These are phyloP conservation scores for Taxillus chinensis DNA, from an alignment of 164 flowering plant species.

Conservation along the genomic window DNA sequence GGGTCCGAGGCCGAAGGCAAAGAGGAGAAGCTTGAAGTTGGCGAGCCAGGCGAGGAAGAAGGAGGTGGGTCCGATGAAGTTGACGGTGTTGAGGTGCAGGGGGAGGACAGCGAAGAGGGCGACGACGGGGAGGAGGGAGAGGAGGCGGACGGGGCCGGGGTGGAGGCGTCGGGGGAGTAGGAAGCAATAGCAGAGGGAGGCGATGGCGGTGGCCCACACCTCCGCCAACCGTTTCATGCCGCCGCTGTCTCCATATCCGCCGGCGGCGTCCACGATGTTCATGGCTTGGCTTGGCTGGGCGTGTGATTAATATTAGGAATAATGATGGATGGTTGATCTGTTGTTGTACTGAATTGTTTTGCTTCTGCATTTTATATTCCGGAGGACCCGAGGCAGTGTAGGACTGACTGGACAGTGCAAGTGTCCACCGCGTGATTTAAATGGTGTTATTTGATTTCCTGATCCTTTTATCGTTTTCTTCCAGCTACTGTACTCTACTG, in stretches of 20 bases:
- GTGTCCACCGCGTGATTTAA: too few relatives aligned
- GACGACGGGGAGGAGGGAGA: constrained; percentile 8
- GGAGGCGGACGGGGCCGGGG: constrained; percentile 17
- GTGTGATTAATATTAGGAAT: too few relatives aligned
- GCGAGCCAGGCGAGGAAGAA: constrained; percentile 30
- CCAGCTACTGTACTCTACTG: too few relatives aligned
- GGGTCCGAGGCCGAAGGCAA: constrained; percentile 30
- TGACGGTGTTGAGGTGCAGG: not conserved
- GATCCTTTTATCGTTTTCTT: too few relatives aligned
- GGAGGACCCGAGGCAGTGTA: too few relatives aligned
- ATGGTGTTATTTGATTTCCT: too few relatives aligned
- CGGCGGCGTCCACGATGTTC: too few relatives aligned
- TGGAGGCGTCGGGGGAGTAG: constrained; percentile 15
- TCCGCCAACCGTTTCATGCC: constrained; percentile 18
- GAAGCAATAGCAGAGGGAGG: constrained; percentile 21
- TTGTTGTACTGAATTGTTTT: too few relatives aligned
- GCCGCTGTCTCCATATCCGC: not conserved
- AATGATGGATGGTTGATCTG: too few relatives aligned
- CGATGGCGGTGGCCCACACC: constrained; percentile 22
- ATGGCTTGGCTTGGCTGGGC: too few relatives aligned
- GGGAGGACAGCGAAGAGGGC: not conserved
- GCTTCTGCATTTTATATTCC: too few relatives aligned
- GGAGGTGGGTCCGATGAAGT: not conserved
- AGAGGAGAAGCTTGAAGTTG: constrained; percentile 39
- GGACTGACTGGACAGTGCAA: too few relatives aligned